phyloP scores from a whole-genome alignment of 345 rosid genomes.

The Fremontodendron californicum region DNA sequence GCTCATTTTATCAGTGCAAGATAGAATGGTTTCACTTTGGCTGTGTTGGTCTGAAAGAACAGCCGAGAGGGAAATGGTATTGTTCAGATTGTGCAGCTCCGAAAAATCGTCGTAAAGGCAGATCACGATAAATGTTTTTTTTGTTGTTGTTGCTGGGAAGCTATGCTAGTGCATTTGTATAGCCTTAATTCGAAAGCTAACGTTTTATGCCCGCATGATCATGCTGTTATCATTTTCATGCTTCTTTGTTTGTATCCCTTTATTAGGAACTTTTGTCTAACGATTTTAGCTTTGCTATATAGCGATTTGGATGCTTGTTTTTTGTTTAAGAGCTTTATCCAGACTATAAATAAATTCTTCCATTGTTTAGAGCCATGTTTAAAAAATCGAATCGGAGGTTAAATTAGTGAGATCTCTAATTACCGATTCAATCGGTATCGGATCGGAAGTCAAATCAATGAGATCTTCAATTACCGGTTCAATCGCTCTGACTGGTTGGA shows the following conservation, averaged over 20 bases:
- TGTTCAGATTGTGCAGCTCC: slow-evolving; percentile 71
- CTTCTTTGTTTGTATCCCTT: background rate
- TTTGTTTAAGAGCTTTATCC: background rate
- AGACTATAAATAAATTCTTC: background rate
- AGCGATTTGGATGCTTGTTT: background rate
- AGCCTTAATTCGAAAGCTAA: background rate
- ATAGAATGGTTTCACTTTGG: slow-evolving; percentile 99
- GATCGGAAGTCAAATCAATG: no score
- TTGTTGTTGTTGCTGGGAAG: background rate
- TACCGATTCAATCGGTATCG: no score
- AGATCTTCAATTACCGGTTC: no score
- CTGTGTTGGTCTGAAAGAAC: slow-evolving; percentile 84
- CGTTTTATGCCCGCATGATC: background rate
- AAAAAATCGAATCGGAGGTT: no score
- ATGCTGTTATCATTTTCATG: background rate
- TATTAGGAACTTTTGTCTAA: background rate
- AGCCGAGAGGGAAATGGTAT: slow-evolving; percentile 93
- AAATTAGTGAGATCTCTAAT: no score
- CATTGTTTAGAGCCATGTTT: background rate
- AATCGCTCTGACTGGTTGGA: no score
- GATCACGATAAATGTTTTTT: slow-evolving; percentile 23
- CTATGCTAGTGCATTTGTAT: background rate
- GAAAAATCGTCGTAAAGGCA: slow-evolving; percentile 69
- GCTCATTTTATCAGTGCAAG: slow-evolving; percentile 60
- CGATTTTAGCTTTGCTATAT: background rate